A percentile compares a stretch with the other conserved stretches of the same genome.
Conservation (phyloP, 495 filamentous ascomycete species). For the Tuber calosporum region DNA sequence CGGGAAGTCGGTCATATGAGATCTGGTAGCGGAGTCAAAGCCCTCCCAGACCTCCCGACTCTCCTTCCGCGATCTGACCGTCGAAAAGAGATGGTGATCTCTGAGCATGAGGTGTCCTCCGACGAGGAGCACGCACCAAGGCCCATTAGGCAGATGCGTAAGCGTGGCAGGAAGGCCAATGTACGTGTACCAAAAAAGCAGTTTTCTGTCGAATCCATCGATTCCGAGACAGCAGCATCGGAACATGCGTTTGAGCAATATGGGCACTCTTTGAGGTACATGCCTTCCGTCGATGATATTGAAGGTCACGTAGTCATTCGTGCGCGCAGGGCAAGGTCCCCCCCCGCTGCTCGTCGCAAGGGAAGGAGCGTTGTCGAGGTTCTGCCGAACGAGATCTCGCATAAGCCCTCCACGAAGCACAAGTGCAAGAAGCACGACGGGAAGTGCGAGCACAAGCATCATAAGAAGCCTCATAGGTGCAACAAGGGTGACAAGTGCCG, state of each 20-base stretch:
- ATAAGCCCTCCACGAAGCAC: slow-evolving; percentile 39
- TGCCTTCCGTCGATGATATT: slow-evolving; percentile 30
- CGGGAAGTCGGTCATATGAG: slow-evolving; percentile 31
- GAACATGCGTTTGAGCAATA: slow-evolving; percentile 25
- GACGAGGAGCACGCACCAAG: slow-evolving; percentile 30
- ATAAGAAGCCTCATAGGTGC: slow-evolving; percentile 62
- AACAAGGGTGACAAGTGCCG: slow-evolving; percentile 83
- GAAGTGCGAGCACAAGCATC: slow-evolving; percentile 26
- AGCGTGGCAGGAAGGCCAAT: slow-evolving; percentile 33
- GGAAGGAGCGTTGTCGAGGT: slow-evolving; percentile 10
- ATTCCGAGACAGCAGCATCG: slow-evolving; percentile 33
- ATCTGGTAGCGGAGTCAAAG: slow-evolving; percentile 26
- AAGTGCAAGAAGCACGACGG: slow-evolving; percentile 43
- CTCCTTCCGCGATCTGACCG: slow-evolving; percentile 27
- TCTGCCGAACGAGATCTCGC: slow-evolving; percentile 38
- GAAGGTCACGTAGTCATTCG: slow-evolving; percentile 25
- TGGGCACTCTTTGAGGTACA: slow-evolving; percentile 27
- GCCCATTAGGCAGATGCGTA: slow-evolving; percentile 26
- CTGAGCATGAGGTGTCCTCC: slow-evolving; percentile 29
- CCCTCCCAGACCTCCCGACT: slow-evolving; percentile 28
- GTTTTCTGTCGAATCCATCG: slow-evolving; percentile 33
- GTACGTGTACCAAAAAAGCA: slow-evolving; percentile 36
- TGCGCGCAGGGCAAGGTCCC: slow-evolving; percentile 20
- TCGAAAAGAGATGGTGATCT: slow-evolving; percentile 19
- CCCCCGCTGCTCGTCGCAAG: slow-evolving; percentile 26